Evolutionary conservation across 805 yeast species (phyloP).

Genomic region (Saccharomycopsis vini): DNA sequence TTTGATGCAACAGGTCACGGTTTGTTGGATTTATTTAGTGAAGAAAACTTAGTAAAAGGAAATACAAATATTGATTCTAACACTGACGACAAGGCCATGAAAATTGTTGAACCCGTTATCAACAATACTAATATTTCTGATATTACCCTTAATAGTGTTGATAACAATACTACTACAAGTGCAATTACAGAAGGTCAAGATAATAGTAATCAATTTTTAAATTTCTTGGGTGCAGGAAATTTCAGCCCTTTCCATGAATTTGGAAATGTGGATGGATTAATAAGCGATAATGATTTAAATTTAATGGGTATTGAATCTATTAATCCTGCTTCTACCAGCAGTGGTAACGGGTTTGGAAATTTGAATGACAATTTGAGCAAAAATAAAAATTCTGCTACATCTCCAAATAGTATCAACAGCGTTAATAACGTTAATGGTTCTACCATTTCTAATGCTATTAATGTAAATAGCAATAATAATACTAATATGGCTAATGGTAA

Average conservation of each 20-base stretch:
- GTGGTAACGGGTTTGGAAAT: not conserved
- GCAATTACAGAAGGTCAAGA: too few relatives aligned
- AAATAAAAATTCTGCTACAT: not conserved
- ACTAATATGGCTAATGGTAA: not conserved
- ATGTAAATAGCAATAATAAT: constrained; percentile 1
- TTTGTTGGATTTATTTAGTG: constrained; percentile 11
- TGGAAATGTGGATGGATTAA: not conserved
- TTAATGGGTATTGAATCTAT: not conserved
- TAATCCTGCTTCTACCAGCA: not conserved
- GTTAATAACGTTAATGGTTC: not conserved
- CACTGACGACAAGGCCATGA: not conserved
- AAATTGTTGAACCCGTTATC: too few relatives aligned
- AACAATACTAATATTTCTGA: too few relatives aligned
- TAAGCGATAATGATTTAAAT: not conserved
- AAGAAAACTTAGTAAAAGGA: not conserved
- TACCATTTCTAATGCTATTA: not conserved
- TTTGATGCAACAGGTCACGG: constrained; percentile 14
- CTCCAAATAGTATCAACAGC: not conserved
- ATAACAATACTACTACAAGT: too few relatives aligned
- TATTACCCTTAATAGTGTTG: too few relatives aligned
- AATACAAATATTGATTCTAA: too few relatives aligned
- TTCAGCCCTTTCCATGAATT: not conserved
- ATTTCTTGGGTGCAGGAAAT: not conserved
- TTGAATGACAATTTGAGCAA: not conserved
- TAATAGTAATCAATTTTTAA: too few relatives aligned